These are phyloP conservation scores for Prototheca cutis DNA, from an alignment of 163 green algal species.

Conservation along the genomic window DNA sequence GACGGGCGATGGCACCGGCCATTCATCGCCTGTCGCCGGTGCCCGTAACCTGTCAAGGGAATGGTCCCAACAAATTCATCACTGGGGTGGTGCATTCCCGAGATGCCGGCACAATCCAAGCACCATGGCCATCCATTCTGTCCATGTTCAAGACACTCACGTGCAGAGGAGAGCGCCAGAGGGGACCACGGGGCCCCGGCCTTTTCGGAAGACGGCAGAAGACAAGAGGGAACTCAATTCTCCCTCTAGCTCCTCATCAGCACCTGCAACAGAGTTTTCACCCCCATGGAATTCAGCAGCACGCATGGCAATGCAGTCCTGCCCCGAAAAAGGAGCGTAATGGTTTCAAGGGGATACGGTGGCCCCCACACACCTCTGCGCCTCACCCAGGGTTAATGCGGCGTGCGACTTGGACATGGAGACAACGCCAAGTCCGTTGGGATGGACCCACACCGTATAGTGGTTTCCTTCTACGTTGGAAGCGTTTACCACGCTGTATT, in stretches of 20 bases:
- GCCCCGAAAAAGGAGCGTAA: neutral
- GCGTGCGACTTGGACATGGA: neutral
- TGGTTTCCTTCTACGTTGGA: neutral
- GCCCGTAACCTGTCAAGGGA: neutral
- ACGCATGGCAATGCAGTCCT: no score
- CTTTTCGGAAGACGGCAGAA: neutral
- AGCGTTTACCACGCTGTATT: neutral
- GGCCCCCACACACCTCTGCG: neutral
- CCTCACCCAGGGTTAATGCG: neutral
- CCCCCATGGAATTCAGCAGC: no score
- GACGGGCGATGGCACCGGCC: neutral
- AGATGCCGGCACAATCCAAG: no score
- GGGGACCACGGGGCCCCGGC: neutral
- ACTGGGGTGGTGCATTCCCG: neutral
- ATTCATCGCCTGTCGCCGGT: neutral
- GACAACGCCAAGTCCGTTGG: neutral
- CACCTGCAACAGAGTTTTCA: no score
- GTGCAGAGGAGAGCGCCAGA: neutral
- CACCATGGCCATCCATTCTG: neutral
- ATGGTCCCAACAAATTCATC: neutral
- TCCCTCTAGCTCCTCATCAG: neutral
- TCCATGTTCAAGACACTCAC: neutral
- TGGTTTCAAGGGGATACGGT: neutral
- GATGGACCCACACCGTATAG: neutral
- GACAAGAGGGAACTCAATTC: neutral